These are phyloP conservation scores for Rosa chinensis DNA, from an alignment of 306 rosid species.

Conservation along the genomic window DNA sequence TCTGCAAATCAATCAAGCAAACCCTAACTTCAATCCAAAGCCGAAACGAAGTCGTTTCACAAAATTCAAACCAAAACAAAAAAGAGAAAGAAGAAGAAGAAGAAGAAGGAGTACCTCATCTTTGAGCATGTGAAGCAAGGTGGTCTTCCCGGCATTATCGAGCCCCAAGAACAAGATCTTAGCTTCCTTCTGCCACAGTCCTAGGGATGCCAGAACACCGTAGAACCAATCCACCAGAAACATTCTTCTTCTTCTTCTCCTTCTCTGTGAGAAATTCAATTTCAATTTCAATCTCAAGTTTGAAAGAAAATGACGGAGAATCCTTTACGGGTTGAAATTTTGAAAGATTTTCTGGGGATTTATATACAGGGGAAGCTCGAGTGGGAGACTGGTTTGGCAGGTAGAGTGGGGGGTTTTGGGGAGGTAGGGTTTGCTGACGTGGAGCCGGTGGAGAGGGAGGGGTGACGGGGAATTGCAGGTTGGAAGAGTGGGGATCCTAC, in stretches of 20 bases:
- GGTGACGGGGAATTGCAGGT: conserved; percentile 36
- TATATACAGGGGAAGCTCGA: neutral
- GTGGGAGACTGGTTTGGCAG: conserved; percentile 35
- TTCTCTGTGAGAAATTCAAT: neutral
- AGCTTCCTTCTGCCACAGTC: conserved; percentile 85
- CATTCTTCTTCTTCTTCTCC: conserved; percentile 32
- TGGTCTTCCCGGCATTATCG: conserved; percentile 88
- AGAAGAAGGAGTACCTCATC: conserved; percentile 54
- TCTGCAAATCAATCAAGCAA: conserved; percentile 37
- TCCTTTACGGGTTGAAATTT: neutral
- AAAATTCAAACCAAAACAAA: neutral
- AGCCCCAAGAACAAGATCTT: conserved; percentile 82
- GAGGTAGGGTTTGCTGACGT: neutral
- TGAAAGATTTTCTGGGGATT: neutral
- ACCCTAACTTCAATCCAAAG: neutral
- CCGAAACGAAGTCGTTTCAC: neutral
- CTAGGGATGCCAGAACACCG: conserved; percentile 69
- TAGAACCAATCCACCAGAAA: conserved; percentile 82
- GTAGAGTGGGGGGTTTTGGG: conserved; percentile 23
- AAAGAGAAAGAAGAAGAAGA: neutral
- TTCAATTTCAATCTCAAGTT: neutral
- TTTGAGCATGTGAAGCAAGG: conserved; percentile 88
- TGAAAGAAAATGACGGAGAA: neutral
- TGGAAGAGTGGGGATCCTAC: conserved; percentile 13
- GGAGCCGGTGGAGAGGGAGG: neutral